Evolutionary conservation across 495 filamentous ascomycete genomes (phyloP).

Genomic region (Aspergillus heteromorphus): DNA sequence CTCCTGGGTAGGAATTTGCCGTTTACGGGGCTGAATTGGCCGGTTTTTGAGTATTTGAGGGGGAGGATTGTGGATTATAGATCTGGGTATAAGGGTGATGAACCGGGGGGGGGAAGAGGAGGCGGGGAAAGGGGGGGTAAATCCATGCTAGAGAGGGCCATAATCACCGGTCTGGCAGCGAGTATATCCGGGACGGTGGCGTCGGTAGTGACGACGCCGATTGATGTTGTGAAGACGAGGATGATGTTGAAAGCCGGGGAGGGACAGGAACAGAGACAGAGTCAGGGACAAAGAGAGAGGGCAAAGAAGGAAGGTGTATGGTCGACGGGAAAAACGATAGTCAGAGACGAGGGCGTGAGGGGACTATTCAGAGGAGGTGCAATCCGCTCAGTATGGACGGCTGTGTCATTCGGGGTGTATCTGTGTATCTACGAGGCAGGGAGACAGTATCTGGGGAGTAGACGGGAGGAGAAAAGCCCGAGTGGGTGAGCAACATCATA

Average conservation of each 20-base stretch:
- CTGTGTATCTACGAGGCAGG: conserved; percentile 80
- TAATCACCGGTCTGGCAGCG: conserved; percentile 66
- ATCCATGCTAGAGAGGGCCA: conserved; percentile 52
- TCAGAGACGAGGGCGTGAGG: conserved; percentile 56
- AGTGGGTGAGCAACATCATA: too few relatives aligned
- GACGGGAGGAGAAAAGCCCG: conserved; percentile 13
- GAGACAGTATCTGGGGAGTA: conserved; percentile 60
- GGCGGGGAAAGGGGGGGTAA: not conserved
- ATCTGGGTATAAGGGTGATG: too few relatives aligned
- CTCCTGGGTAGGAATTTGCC: conserved; percentile 77
- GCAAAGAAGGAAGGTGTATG: conserved; percentile 29
- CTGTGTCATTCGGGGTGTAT: conserved; percentile 75
- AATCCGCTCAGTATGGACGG: conserved; percentile 74
- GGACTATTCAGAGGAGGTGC: conserved; percentile 75
- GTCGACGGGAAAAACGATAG: conserved; percentile 57
- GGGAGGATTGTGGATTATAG: conserved; percentile 35
- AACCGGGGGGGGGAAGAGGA: not conserved
- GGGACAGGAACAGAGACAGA: too few relatives aligned
- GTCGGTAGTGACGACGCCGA: conserved; percentile 69
- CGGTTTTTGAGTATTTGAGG: conserved; percentile 70
- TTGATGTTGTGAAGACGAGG: conserved; percentile 80
- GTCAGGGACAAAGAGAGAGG: too few relatives aligned
- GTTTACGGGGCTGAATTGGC: conserved; percentile 84
- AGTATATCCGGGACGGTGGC: conserved; percentile 64
- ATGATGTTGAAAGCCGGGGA: conserved; percentile 52